These are phyloP conservation scores for Luffa aegyptiaca DNA, from an alignment of 306 rosid species.

Conservation along the genomic window DNA sequence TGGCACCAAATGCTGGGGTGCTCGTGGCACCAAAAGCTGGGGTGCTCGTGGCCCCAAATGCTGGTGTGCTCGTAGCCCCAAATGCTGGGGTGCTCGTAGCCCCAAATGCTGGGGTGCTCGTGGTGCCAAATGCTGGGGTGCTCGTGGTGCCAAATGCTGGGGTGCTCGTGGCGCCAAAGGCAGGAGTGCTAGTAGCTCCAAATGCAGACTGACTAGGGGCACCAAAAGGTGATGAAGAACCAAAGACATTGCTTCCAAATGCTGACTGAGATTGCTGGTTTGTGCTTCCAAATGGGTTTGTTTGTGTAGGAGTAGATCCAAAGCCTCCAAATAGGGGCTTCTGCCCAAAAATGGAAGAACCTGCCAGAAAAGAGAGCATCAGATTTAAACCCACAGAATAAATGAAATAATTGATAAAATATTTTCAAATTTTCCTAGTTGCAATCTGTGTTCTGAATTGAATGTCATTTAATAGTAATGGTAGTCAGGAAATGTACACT, in stretches of 20 bases:
- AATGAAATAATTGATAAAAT: background rate
- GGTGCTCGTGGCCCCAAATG: constrained; percentile 16
- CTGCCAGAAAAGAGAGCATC: constrained; percentile 22
- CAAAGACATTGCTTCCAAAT: constrained; percentile 78
- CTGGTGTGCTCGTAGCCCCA: constrained; percentile 16
- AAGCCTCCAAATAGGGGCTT: constrained; percentile 78
- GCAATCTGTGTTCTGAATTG: background rate
- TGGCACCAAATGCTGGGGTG: constrained; percentile 37
- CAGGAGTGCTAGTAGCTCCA: constrained; percentile 29
- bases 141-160: too few species aligned
- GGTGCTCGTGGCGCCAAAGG: constrained; percentile 21
- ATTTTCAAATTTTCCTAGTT: background rate
- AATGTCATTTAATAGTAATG: background rate
- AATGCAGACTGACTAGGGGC: constrained; percentile 51
- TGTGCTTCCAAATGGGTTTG: constrained; percentile 70
- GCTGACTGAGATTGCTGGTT: constrained; percentile 73
- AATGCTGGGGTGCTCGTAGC: constrained; percentile 15
- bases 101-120: background rate
- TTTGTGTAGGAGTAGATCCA: constrained; percentile 65
- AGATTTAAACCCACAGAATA: constrained; percentile 3
- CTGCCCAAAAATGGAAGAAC: constrained; percentile 76
- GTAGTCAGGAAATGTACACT: background rate
- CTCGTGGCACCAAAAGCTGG: constrained; percentile 21
- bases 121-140: background rate
- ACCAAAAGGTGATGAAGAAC: constrained; percentile 76